Evolutionary conservation across 1,284 basidiomycete genomes (phyloP).

Genomic region (Sanghuangporus sanghuang): DNA sequence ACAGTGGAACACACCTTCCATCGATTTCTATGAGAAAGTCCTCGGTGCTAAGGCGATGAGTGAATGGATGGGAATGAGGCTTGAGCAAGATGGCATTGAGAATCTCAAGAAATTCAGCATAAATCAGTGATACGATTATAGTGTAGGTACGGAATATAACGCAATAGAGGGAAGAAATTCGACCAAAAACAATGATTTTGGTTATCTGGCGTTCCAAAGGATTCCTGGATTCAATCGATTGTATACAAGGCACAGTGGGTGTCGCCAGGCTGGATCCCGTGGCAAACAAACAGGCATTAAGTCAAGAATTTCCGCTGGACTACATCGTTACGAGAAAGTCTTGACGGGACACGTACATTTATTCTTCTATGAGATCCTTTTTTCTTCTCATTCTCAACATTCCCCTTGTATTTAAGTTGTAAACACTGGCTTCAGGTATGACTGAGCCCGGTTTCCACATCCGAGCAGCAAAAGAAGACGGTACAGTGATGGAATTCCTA

Average conservation of each 20-base stretch:
- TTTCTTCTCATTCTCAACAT: too few species aligned
- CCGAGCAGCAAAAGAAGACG: conserved; percentile 8
- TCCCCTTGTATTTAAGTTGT: too few species aligned
- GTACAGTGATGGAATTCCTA: not conserved
- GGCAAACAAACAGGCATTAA: too few species aligned
- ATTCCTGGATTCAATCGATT: too few species aligned
- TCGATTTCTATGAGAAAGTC: conserved; percentile 84
- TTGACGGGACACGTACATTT: too few species aligned
- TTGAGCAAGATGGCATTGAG: conserved; percentile 70
- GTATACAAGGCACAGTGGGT: too few species aligned
- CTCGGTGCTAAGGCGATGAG: conserved; percentile 70
- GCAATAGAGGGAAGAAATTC: not conserved
- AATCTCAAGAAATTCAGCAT: conserved; percentile 42
- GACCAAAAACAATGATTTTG: too few species aligned
- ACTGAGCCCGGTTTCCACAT: conserved; percentile 2
- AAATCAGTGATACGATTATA: not conserved
- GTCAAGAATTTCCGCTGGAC: too few species aligned
- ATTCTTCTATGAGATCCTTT: too few species aligned
- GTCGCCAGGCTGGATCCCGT: too few species aligned
- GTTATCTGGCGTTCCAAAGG: too few species aligned
- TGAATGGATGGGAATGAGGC: conserved; percentile 88
- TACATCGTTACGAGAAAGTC: too few species aligned
- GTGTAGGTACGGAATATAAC: not conserved
- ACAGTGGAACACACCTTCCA: conserved; percentile 91
- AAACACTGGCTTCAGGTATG: not conserved